Evolutionary conservation across 192 early-diverging fungal species (phyloP).

Genomic region (Linnemannia elongata): DNA sequence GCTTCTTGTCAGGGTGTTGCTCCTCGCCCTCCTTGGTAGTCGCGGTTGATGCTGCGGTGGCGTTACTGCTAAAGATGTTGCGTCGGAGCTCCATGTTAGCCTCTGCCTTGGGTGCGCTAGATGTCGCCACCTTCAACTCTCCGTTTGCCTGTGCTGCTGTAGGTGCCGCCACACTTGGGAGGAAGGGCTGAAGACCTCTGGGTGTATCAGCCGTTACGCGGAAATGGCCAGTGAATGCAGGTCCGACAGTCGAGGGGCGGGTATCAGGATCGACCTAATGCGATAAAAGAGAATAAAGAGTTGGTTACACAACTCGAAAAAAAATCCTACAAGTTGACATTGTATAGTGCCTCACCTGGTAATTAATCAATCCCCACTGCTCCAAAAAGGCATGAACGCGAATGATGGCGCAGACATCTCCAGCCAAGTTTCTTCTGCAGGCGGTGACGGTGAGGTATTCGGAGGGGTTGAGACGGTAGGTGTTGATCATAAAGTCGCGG

Average conservation of each 20-base stretch:
- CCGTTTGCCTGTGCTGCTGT: conserved; percentile 49
- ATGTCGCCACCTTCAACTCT: conserved; percentile 17
- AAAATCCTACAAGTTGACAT: not conserved
- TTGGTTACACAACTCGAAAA: not conserved
- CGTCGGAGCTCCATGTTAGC: conserved; percentile 63
- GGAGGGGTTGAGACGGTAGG: conserved; percentile 92
- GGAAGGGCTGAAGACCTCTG: conserved; percentile 89
- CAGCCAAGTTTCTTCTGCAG: conserved; percentile 95
- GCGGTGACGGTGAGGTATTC: conserved; percentile 99
- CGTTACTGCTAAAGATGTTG: conserved; percentile 60
- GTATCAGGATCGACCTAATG: conserved; percentile 90
- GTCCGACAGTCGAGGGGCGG: conserved; percentile 88
- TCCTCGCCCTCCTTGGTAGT: conserved; percentile 59
- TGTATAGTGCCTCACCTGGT: conserved; percentile 75
- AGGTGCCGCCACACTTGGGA: conserved; percentile 65
- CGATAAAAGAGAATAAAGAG: not conserved
- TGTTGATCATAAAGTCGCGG: conserved; percentile 99
- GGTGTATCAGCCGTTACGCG: conserved; percentile 93
- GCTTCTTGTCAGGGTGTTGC: conserved; percentile 36
- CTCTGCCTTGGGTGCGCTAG: conserved; percentile 41
- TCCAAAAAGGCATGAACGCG: conserved; percentile 99
- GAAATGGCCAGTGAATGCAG: conserved; percentile 97
- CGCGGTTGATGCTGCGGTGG: conserved; percentile 32
- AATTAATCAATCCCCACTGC: conserved; percentile 99
- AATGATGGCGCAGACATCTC: conserved; percentile 99